Percentiles rank a stretch among this genome's conserved stretches.
phyloP scores from a whole-genome alignment of 805 yeast genomes.

The Suhomyces xylopsoci region DNA sequence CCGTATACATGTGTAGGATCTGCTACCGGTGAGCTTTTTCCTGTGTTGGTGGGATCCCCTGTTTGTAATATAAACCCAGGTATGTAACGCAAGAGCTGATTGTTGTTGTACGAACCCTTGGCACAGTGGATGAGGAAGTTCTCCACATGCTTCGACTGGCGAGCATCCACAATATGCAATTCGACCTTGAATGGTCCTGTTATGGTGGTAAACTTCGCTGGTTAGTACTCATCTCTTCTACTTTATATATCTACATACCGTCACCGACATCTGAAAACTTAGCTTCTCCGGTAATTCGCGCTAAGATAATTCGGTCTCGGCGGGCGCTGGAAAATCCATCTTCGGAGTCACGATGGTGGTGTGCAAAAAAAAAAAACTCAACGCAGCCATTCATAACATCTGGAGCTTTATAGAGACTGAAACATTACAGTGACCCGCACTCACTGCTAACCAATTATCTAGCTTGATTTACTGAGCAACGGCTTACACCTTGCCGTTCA shows the following conservation, averaged over 20 bases:
- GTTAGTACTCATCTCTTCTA: slow-evolving; percentile 3
- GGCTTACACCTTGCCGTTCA: not conserved
- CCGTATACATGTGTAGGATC: slow-evolving; percentile 2
- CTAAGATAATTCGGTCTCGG: not conserved
- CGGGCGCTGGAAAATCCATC: not conserved
- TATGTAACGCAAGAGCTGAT: slow-evolving; percentile 15
- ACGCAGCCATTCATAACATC: not conserved
- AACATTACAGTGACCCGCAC: not conserved
- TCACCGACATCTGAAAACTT: slow-evolving; percentile 8
- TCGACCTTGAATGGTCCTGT: slow-evolving; percentile 18
- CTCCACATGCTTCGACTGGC: slow-evolving; percentile 13
- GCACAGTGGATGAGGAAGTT: slow-evolving; percentile 23
- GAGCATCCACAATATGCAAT: slow-evolving; percentile 4
- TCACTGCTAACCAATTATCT: not conserved
- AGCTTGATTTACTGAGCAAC: not conserved
- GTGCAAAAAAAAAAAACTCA: not conserved
- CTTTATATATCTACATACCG: slow-evolving; percentile 2
- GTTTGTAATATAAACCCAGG: slow-evolving; percentile 19
- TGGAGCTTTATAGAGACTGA: not conserved
- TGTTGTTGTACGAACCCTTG: slow-evolving; percentile 15
- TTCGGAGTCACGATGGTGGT: not conserved
- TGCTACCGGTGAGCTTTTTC: slow-evolving; percentile 12
- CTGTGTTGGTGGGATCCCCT: slow-evolving; percentile 19
- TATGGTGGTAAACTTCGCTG: slow-evolving; percentile 12
- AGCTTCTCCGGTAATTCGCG: not conserved